Evolutionary conservation across 768 basidiomycete species (phyloP), one percentile per base, ranked within the genome.

Genomic region (Epithele typhae): DNA sequence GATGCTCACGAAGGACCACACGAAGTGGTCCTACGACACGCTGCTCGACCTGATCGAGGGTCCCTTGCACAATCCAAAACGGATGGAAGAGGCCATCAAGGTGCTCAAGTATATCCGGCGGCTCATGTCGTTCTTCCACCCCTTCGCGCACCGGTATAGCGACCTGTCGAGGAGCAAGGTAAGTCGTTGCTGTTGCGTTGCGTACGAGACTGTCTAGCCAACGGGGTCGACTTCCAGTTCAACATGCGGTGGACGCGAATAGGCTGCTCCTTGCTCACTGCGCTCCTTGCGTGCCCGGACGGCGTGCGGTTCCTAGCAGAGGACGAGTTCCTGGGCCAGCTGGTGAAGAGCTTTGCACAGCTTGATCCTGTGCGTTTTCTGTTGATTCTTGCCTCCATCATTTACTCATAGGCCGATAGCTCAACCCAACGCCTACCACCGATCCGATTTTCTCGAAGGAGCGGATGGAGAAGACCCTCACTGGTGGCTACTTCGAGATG

Each of bases 401-500:
- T n/a, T n/a, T n/a, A n/a, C n/a, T n/a, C n/a, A n/a, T n/a, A n/a
- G n/a, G n/a, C n/a, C 6, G 23, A 15, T 43, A 91, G 87, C 85
- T 84, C 58, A 87, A 86, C 53, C 79, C 82, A 9, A 71, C 76
- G 9, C 80, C 84, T 0, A 82, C 81, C 46, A 78, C 83, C 7
- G 88, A 91, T 58, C 84, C 87, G 0, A 76, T 89, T 41, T 92
- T 98, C 58, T 92, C 93, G 1, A 87, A 87, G 61, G 77, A 82
- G 54, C 77, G 91, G 6, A 75, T 97, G 39, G 74, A 84, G 33
- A 82, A 84, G 15, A 92, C 92, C 0, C 66, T 99, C 56, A 90
- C 91, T 0, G 87, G 80, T 56, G 95, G 93, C 0, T 98, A 98
- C 64, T 80, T 99, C 54, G 92, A 96, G 58, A 93, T 99, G 84